Evolutionary conservation across 2,329 filamentous ascomycete species (phyloP).

Genomic region (Verticillium dahliae): DNA sequence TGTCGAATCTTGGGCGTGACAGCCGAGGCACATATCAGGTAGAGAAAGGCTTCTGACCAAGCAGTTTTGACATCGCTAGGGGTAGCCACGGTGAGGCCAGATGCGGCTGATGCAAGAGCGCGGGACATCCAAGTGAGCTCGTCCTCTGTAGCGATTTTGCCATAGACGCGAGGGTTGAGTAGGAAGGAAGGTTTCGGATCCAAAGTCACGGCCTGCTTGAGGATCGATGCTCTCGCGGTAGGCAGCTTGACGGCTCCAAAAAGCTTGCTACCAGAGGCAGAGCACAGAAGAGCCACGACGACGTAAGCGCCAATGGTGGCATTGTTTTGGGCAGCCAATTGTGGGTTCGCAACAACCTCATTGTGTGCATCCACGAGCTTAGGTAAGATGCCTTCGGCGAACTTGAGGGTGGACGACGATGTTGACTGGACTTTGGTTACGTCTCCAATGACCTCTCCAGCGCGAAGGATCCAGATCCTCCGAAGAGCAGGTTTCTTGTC

Average conservation of each 20-base stretch:
- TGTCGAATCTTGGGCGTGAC: conserved; percentile 58
- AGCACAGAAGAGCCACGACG: conserved; percentile 49
- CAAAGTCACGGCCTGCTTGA: conserved; percentile 58
- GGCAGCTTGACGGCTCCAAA: conserved; percentile 32
- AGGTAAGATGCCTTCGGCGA: conserved; percentile 46
- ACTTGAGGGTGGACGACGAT: conserved; percentile 32
- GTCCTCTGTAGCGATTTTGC: conserved; percentile 66
- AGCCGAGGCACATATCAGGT: conserved; percentile 58
- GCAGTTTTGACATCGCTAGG: conserved; percentile 48
- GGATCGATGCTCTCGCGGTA: conserved; percentile 43
- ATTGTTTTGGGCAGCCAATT: conserved; percentile 74
- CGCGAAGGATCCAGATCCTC: conserved; percentile 71
- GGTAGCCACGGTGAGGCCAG: conserved; percentile 43
- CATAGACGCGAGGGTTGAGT: conserved; percentile 77
- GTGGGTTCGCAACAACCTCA: conserved; percentile 72
- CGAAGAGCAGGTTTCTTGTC: conserved; percentile 79
- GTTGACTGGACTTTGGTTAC: background rate
- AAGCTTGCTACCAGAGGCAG: conserved; percentile 45
- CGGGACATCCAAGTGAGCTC: conserved; percentile 73
- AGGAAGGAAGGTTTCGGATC: conserved; percentile 85
- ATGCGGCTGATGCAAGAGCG: conserved; percentile 58
- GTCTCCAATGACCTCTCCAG: conserved; percentile 62
- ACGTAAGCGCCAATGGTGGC: conserved; percentile 76
- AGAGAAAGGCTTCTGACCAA: conserved; percentile 86
- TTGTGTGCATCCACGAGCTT: conserved; percentile 64